These are phyloP conservation scores for Penstemon barbatus DNA, from an alignment of 257 asterid species.

Conservation along the genomic window DNA sequence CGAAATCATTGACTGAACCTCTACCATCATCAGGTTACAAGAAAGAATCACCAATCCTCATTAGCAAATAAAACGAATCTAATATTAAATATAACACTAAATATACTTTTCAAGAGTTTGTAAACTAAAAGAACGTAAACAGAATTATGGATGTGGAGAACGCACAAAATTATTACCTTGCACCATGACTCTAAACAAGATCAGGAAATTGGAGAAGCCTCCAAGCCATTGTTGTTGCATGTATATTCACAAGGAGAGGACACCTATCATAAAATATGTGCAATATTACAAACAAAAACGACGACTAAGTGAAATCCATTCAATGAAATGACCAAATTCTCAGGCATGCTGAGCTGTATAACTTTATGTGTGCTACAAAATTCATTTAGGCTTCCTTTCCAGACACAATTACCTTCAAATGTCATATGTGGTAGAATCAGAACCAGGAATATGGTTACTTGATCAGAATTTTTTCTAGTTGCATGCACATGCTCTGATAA, in stretches of 20 bases:
- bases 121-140: not conserved
- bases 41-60: not conserved
- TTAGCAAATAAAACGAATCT: not conserved
- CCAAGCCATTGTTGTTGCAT: not conserved
- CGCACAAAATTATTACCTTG: not conserved
- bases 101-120: not conserved
- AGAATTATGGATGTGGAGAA: not conserved
- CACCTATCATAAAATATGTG: not conserved
- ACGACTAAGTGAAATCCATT: not conserved
- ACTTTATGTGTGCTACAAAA: not conserved
- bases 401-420: constrained; percentile 4
- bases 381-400: not conserved
- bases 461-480: not conserved
- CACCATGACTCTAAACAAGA: not conserved
- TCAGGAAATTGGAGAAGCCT: not conserved
- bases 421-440: not conserved
- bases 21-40: not conserved
- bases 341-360: not conserved
- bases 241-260: not conserved
- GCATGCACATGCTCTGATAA: not conserved
- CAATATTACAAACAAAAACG: not conserved
- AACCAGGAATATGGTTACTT: not conserved
- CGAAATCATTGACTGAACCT: not conserved
- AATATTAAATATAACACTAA: not conserved
- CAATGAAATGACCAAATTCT: not conserved